phyloP scores from a whole-genome alignment of 805 yeast species.

The Zygoascus biomembranicola region DNA sequence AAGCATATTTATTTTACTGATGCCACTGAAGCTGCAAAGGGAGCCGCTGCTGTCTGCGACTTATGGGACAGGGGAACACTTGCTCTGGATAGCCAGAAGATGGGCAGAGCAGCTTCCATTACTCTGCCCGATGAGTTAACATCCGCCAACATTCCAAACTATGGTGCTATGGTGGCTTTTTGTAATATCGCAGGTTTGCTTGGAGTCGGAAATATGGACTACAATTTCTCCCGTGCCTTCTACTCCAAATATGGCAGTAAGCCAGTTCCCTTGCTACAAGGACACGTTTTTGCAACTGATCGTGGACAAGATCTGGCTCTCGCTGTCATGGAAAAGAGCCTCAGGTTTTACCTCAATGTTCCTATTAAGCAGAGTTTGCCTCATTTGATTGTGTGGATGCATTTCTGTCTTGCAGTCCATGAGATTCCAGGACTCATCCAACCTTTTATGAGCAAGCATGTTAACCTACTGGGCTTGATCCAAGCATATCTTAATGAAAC shows the following conservation, averaged over 20 bases:
- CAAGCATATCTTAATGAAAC: background rate
- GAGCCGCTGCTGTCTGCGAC: background rate
- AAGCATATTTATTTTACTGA: background rate
- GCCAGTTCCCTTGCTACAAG: background rate
- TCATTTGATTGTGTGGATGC: slow-evolving; percentile 70
- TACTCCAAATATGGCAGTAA: background rate
- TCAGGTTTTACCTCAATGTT: slow-evolving; percentile 5
- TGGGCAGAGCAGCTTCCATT: background rate
- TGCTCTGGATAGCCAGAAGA: background rate
- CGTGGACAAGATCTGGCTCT: background rate
- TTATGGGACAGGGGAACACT: background rate
- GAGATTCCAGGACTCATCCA: slow-evolving; percentile 1
- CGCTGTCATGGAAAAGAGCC: background rate
- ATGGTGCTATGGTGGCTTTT: slow-evolving; percentile 13
- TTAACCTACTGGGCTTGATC: background rate
- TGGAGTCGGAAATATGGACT: slow-evolving; percentile 10
- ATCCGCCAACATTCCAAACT: background rate
- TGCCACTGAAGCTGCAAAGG: background rate
- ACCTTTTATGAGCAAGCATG: background rate
- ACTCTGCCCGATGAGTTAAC: background rate
- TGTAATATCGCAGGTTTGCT: slow-evolving; percentile 18
- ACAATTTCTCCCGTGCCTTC: slow-evolving; percentile 6
- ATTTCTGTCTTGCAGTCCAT: slow-evolving; percentile 47
- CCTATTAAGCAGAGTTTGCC: slow-evolving; percentile 43
- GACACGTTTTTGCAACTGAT: background rate